Evolutionary conservation across 495 filamentous ascomycete genomes (phyloP).

Genomic region (Baudoinia panamericana): DNA sequence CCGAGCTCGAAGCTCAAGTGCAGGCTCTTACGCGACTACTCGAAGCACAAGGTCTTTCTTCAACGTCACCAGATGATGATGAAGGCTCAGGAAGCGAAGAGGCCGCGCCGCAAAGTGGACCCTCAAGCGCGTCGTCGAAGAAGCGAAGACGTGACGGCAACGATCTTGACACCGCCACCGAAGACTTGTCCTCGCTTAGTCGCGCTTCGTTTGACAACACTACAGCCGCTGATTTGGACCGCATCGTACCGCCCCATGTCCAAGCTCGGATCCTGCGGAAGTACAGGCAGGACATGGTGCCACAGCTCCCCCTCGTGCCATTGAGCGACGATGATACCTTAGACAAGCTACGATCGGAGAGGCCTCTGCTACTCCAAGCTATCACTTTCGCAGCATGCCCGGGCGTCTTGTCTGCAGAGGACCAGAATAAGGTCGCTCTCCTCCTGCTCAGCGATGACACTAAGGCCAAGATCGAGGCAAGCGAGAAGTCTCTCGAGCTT

Average conservation of each 20-base stretch:
- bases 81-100: not conserved
- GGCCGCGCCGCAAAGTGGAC: not conserved
- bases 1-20: conserved; percentile 13
- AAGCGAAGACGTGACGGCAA: not conserved
- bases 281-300: not conserved
- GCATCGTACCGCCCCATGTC: not conserved
- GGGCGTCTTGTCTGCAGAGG: not conserved
- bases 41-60: conserved; percentile 1
- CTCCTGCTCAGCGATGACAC: conserved; percentile 1
- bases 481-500: conserved; percentile 7
- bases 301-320: conserved; percentile 4
- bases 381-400: conserved; percentile 5
- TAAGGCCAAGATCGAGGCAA: not conserved
- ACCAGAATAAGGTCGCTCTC: conserved; percentile 1
- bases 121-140: not conserved
- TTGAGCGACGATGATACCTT: not conserved
- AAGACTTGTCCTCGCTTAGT: not conserved
- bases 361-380: conserved; percentile 6
- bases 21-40: conserved; percentile 10
- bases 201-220: not conserved
- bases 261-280: conserved; percentile 6
- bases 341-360: not conserved
- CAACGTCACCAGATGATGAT: not conserved
- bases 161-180: not conserved
- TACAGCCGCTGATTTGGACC: conserved; percentile 2